Evolutionary conservation across 2,329 filamentous ascomycete genomes (phyloP), one percentile per base, ranked within the genome.

Genomic region (Fusarium begoniae): DNA sequence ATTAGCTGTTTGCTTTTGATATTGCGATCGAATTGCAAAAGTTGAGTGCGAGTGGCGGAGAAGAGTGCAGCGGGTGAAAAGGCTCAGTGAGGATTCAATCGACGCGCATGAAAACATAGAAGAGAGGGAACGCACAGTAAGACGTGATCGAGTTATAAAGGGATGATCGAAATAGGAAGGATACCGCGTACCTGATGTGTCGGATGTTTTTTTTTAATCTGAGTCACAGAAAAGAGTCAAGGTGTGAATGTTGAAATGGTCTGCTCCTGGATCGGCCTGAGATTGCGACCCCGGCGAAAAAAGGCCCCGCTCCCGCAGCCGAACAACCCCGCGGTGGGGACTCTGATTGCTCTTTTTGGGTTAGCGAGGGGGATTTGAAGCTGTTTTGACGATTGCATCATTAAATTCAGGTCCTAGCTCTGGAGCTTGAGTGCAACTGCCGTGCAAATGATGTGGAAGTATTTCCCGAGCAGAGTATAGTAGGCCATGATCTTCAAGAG

Each of bases 211-310:
- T 37, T 47, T 18, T 15, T 6, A 1, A 68, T 67, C 74, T 77
- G 75, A 77, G 64, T 77, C 75, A 77, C 75, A 70, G 41, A 75
- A 74, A 64, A 67, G 48, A 64, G 61, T 67, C 26, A 65, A 67
- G 48, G 44, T 58, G 37, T 74, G 59, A 56, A 51, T 51, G 26
- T 48, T 32, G n/a, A 8, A 17, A 41, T 54, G 51, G 35, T 32
- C 53, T 55, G 62, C 66, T 74, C 70, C 70, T 74, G 48, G 12
- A 63, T 76, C 69, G 66, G 68, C 35, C 45, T 75, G 54, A 67
- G 40, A 44, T 30, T 48, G 56, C 44, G 51, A 44, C 45, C 48
- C 64, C 61, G 68, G 75, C 61, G 60, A 73, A 76, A 70, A 66
- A 69, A 73, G 62, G 68, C 75, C 70, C 74, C 74, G 70, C 74